A percentile compares a stretch with the other conserved stretches of the same genome.
These are phyloP conservation scores for Rhododendron simsii DNA, from an alignment of 148 eudicot species.

Conservation along the genomic window DNA sequence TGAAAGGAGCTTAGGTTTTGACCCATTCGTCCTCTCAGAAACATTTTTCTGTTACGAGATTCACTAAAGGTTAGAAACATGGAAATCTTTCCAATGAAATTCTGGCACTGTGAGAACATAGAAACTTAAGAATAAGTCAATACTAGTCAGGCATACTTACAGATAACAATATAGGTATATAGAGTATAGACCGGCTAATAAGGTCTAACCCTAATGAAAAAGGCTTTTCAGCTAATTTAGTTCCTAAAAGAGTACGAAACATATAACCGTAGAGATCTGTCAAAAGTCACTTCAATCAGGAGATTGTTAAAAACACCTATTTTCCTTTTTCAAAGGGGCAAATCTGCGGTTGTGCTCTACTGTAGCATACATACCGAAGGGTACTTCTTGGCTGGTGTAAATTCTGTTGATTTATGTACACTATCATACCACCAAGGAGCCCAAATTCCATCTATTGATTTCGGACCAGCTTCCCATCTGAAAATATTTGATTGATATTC, in stretches of 20 bases:
- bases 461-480: slow-evolving; percentile 98
- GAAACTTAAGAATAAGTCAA: not conserved
- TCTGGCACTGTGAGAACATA: not conserved
- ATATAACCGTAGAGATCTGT: not conserved
- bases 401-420: slow-evolving; percentile 78
- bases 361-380: slow-evolving; percentile 46
- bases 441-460: slow-evolving; percentile 80
- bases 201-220: not conserved
- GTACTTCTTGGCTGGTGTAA: slow-evolving; percentile 46
- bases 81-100: not conserved
- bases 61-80: not conserved
- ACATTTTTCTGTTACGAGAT: not conserved
- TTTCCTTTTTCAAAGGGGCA: not conserved
- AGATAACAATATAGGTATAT: not conserved
- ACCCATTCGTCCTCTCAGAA: not conserved
- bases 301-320: not conserved
- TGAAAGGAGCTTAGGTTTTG: not conserved
- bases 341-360: not conserved
- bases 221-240: not conserved
- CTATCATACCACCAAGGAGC: slow-evolving; percentile 94
- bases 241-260: not conserved
- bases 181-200: not conserved
- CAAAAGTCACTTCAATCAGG: not conserved
- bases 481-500: slow-evolving; percentile 2
- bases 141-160: not conserved